Conservation (phyloP, 108 stramenopile species). For the Cyclotella cryptica region DNA sequence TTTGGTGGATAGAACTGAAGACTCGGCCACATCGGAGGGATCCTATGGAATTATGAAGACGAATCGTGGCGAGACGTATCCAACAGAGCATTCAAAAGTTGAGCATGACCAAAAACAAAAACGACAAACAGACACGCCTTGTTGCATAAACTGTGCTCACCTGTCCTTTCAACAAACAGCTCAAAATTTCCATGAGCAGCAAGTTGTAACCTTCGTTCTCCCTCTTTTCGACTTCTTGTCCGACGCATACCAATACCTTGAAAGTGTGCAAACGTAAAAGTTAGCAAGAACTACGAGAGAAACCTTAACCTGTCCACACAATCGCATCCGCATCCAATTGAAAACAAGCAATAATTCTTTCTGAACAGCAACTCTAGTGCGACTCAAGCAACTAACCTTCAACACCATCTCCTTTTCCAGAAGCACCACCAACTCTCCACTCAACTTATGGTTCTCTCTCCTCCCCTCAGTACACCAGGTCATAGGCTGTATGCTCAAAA, state of each 20-base stretch:
- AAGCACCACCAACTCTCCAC: conserved; percentile 73
- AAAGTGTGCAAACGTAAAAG: not conserved
- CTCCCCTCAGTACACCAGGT: conserved; percentile 54
- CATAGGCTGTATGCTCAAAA: conserved; percentile 58
- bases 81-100: no score
- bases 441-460: conserved; percentile 52
- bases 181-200: conserved; percentile 86
- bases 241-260: conserved; percentile 64
- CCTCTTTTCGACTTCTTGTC: conserved; percentile 78
- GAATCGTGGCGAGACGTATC: not conserved
- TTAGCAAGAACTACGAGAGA: not conserved
- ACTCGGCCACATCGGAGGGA: conserved; percentile 49
- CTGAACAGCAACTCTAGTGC: not conserved
- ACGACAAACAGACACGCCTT: no score
- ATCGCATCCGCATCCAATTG: not conserved
- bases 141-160: conserved; percentile 7
- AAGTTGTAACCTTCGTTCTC: conserved; percentile 89
- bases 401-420: conserved; percentile 85
- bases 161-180: conserved; percentile 71
- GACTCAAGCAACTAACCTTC: conserved; percentile 39
- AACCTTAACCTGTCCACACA: not conserved
- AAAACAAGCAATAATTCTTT: not conserved
- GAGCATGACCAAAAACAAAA: no score
- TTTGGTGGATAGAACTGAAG: conserved; percentile 15
- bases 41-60: conserved; percentile 18